phyloP scores from a whole-genome alignment of 1,284 basidiomycete species.

The Lentinula novae-zelandiae region DNA sequence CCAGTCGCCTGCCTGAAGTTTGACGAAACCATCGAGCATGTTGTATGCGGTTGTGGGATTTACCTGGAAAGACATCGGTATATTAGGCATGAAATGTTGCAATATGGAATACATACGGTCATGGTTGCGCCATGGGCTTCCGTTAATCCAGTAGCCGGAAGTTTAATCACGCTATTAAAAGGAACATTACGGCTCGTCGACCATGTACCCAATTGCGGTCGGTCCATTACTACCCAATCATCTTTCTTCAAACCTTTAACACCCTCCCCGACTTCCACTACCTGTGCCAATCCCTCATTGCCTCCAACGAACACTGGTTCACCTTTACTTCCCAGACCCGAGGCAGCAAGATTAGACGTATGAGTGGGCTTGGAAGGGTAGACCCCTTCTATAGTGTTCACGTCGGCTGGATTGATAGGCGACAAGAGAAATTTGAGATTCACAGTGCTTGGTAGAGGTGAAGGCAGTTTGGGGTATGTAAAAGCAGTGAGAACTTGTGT shows the following conservation, averaged over 20 bases:
- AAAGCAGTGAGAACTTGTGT: slow-evolving; percentile 50
- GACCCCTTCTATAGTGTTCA: slow-evolving; percentile 80
- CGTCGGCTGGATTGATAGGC: slow-evolving; percentile 78
- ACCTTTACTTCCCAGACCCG: slow-evolving; percentile 27
- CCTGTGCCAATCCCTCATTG: slow-evolving; percentile 76
- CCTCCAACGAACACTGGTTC: slow-evolving; percentile 60
- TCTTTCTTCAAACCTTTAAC: slow-evolving; percentile 47
- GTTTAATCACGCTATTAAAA: slow-evolving; percentile 54
- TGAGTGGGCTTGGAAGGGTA: slow-evolving; percentile 66
- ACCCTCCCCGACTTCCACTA: slow-evolving; percentile 55
- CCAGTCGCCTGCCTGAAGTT: slow-evolving; percentile 65
- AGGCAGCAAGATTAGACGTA: slow-evolving; percentile 30
- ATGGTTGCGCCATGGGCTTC: slow-evolving; percentile 73
- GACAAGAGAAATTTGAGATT: slow-evolving; percentile 72
- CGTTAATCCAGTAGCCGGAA: slow-evolving; percentile 48
- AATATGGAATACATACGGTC: slow-evolving; percentile 40
- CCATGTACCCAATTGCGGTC: slow-evolving; percentile 76
- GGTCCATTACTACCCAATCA: slow-evolving; percentile 76
- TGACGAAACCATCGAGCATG: slow-evolving; percentile 71
- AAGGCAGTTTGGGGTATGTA: slow-evolving; percentile 49
- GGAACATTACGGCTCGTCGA: slow-evolving; percentile 54
- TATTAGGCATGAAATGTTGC: not conserved
- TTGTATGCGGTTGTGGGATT: slow-evolving; percentile 83
- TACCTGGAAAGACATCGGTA: slow-evolving; percentile 42
- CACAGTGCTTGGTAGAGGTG: slow-evolving; percentile 50